Percentiles rank a stretch among this genome's conserved stretches.
These are phyloP conservation scores for Exophiala aquamarina DNA, from an alignment of 2,329 filamentous ascomycete genomes.

Conservation along the genomic window DNA sequence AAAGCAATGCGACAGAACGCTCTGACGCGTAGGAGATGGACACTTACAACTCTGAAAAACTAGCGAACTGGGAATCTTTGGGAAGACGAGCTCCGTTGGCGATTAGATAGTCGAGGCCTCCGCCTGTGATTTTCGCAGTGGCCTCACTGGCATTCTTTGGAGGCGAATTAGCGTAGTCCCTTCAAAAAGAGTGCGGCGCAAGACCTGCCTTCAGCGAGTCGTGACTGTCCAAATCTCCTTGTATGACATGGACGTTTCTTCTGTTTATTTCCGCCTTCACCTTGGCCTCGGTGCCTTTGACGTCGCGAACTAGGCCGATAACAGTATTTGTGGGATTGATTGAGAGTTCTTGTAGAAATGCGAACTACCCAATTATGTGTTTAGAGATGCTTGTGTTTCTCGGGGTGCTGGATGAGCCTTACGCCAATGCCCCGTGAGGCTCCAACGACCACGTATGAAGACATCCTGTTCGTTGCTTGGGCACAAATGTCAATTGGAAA, in stretches of 20 bases:
- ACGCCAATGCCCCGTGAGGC: conserved; percentile 18
- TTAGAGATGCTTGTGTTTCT: background rate
- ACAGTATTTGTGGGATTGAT: conserved; percentile 43
- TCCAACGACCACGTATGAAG: conserved; percentile 7
- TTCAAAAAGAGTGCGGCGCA: conserved; percentile 2
- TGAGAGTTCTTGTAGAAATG: conserved; percentile 47
- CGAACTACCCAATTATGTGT: conserved; percentile 33
- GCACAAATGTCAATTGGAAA: too few species aligned
- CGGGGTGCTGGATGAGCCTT: conserved; percentile 2
- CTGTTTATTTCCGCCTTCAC: conserved; percentile 36
- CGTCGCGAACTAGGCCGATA: conserved; percentile 51
- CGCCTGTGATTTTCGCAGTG: conserved; percentile 32
- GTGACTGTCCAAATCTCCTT: conserved; percentile 46
- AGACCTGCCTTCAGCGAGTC: conserved; percentile 39
- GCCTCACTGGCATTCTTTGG: conserved; percentile 33
- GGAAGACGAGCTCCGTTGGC: conserved; percentile 48
- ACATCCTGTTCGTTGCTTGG: too few species aligned
- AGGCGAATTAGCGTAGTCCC: conserved; percentile 16
- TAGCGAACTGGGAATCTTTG: conserved; percentile 30
- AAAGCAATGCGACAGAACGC: too few species aligned
- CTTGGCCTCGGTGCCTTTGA: conserved; percentile 44
- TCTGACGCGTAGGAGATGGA: conserved; percentile 7
- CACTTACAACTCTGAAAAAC: conserved; percentile 31
- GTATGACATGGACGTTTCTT: conserved; percentile 48
- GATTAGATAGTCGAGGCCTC: conserved; percentile 52